These are phyloP conservation scores for Tetrahymena elliotti DNA, from an alignment of 73 alveolate genomes.

Conservation along the genomic window DNA sequence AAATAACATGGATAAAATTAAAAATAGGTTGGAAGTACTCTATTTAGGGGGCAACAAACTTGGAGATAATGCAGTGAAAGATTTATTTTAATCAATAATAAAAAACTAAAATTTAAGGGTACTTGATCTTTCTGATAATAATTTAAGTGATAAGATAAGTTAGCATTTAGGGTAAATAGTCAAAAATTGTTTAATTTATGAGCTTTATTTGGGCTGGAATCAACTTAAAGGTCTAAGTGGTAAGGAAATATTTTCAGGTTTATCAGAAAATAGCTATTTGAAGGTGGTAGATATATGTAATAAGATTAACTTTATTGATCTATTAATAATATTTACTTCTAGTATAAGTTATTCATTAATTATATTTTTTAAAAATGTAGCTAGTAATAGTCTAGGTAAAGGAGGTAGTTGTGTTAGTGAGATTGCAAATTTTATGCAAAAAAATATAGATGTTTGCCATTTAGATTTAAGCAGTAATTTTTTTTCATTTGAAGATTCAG, in stretches of 20 bases:
- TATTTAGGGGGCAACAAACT: conserved; percentile 14
- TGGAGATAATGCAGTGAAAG: neutral
- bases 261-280: neutral
- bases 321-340: neutral
- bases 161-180: neutral
- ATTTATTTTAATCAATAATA: neutral
- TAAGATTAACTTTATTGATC: neutral
- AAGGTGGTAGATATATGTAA: conserved; percentile 17
- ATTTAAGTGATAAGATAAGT: neutral
- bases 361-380: neutral
- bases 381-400: conserved; percentile 11
- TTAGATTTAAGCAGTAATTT: conserved; percentile 14
- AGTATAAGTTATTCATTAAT: neutral
- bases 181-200: conserved; percentile 3
- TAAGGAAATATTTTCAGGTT: conserved; percentile 5
- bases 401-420: neutral
- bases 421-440: conserved; percentile 1
- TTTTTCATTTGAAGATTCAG: neutral
- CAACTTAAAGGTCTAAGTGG: conserved; percentile 2
- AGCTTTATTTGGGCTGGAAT: conserved; percentile 32
- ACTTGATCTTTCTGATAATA: conserved; percentile 11
- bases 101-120: conserved; percentile 1
- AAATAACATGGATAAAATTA: neutral
- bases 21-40: conserved; percentile 3
- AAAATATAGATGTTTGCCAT: conserved; percentile 9